phyloP scores from a whole-genome alignment of 148 eudicot genomes.

The Polygonum maritimum region DNA sequence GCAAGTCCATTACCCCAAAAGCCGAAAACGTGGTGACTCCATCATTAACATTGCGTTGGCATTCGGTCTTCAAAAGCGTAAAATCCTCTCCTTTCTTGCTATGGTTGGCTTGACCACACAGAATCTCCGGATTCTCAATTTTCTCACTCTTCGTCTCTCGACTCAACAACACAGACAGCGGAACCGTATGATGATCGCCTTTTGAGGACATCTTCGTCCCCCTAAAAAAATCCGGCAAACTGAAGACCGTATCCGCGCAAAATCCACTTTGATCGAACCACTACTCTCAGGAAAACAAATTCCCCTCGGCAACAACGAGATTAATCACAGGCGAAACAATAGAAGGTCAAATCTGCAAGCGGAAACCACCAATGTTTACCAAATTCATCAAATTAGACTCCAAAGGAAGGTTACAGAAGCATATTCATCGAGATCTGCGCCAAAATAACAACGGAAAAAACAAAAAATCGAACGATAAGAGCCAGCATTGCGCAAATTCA shows the following conservation, averaged over 20 bases:
- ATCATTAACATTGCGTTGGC: conserved; percentile 79
- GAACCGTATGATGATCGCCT: conserved; percentile 79
- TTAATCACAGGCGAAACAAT: background rate
- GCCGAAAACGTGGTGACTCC: conserved; percentile 81
- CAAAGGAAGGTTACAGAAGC: background rate
- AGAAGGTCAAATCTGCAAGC: background rate
- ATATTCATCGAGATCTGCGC: conserved; percentile 8
- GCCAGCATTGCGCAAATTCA: conserved; percentile 11
- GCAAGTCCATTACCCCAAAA: conserved; percentile 49
- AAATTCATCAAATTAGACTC: background rate
- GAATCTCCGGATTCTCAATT: conserved; percentile 63
- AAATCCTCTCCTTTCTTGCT: conserved; percentile 96
- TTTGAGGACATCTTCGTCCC: conserved; percentile 56
- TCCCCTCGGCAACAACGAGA: background rate
- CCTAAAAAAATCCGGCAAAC: conserved; percentile 5
- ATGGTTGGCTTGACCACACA: conserved; percentile 68
- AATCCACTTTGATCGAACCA: background rate
- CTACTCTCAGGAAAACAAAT: background rate
- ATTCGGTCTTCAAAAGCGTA: conserved; percentile 70
- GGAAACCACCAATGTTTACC: background rate
- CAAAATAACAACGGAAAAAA: background rate
- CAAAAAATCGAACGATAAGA: conserved; percentile 3
- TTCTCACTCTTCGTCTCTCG: conserved; percentile 84
- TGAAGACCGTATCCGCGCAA: background rate
- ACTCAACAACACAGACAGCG: conserved; percentile 75